Evolutionary conservation across 805 yeast species (phyloP).

Genomic region (Teunomyces kruisii): DNA sequence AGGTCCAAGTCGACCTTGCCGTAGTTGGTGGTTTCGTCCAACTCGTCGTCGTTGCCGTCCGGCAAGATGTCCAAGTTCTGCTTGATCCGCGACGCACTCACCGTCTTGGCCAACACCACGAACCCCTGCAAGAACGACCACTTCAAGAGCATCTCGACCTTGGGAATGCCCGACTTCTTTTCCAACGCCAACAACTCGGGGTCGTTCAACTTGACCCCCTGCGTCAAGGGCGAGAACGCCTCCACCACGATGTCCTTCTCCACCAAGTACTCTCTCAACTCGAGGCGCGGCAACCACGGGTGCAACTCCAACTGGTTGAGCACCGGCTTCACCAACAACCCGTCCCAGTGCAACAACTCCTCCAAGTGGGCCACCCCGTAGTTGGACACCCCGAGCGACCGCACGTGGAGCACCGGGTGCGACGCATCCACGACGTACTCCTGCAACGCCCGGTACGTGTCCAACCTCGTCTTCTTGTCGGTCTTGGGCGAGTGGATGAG

Average conservation of each 20-base stretch:
- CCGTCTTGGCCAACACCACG: slow-evolving; percentile 44
- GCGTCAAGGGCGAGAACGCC: slow-evolving; percentile 79
- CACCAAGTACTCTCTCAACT: slow-evolving; percentile 60
- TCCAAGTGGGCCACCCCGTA: slow-evolving; percentile 60
- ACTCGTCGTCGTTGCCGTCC: slow-evolving; percentile 19
- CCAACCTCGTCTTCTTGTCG: slow-evolving; percentile 46
- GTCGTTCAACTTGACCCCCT: slow-evolving; percentile 58
- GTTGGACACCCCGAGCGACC: slow-evolving; percentile 76
- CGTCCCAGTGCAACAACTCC: slow-evolving; percentile 57
- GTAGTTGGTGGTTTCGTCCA: slow-evolving; percentile 24
- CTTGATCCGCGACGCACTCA: slow-evolving; percentile 49
- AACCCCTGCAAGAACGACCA: slow-evolving; percentile 73
- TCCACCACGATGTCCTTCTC: slow-evolving; percentile 58
- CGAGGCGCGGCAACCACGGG: slow-evolving; percentile 75
- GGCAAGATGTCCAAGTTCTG: slow-evolving; percentile 55
- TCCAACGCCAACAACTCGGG: slow-evolving; percentile 52
- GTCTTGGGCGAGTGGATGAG: slow-evolving; percentile 54
- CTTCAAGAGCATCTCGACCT: slow-evolving; percentile 64
- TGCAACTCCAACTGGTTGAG: slow-evolving; percentile 82
- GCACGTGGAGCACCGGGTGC: slow-evolving; percentile 46
- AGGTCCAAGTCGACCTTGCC: slow-evolving; percentile 43
- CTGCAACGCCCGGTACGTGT: slow-evolving; percentile 71
- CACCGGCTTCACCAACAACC: slow-evolving; percentile 45
- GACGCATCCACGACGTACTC: slow-evolving; percentile 50
- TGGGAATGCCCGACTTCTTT: slow-evolving; percentile 46